Evolutionary conservation across 2,329 filamentous ascomycete species (phyloP).

Genomic region (Colletotrichum lentis): DNA sequence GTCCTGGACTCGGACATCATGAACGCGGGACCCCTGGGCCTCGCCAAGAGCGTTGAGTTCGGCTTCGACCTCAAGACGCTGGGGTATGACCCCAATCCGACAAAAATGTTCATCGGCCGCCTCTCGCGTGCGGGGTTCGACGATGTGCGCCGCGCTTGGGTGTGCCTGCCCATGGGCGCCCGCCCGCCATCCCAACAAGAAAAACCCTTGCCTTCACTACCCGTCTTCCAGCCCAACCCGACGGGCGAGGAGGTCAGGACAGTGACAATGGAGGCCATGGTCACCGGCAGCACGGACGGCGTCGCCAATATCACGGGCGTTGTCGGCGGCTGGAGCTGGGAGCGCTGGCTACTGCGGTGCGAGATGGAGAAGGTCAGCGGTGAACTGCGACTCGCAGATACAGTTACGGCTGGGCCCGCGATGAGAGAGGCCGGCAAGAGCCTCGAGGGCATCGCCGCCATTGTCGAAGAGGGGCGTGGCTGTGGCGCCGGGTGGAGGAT

Average conservation of each 20-base stretch:
- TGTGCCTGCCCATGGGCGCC: constrained; percentile 83
- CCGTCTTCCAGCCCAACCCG: constrained; percentile 46
- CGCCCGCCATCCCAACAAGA: constrained; percentile 51
- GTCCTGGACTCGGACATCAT: constrained; percentile 91
- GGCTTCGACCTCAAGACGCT: constrained; percentile 87
- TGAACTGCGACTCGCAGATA: constrained; percentile 65
- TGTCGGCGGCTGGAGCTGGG: constrained; percentile 90
- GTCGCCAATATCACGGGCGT: constrained; percentile 81
- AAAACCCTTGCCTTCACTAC: constrained; percentile 39
- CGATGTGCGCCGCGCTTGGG: constrained; percentile 85
- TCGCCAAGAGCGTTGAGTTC: constrained; percentile 90
- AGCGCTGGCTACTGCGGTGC: constrained; percentile 91
- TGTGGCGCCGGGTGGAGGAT: constrained; percentile 68
- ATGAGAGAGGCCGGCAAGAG: constrained; percentile 66
- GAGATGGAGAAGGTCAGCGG: constrained; percentile 82
- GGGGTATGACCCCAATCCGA: constrained; percentile 87
- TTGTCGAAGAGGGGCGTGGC: constrained; percentile 70
- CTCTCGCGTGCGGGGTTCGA: constrained; percentile 79
- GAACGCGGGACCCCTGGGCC: constrained; percentile 79
- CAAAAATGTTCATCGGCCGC: constrained; percentile 79
- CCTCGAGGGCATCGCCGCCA: constrained; percentile 66
- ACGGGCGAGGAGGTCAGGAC: constrained; percentile 54
- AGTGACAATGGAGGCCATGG: constrained; percentile 68
- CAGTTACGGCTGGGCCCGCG: constrained; percentile 58
- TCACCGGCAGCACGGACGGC: constrained; percentile 70